Percentiles rank a stretch among this genome's conserved stretches.
Evolutionary conservation across 1,284 basidiomycete genomes (phyloP).

Genomic region (Leucoagaricus sp.): DNA sequence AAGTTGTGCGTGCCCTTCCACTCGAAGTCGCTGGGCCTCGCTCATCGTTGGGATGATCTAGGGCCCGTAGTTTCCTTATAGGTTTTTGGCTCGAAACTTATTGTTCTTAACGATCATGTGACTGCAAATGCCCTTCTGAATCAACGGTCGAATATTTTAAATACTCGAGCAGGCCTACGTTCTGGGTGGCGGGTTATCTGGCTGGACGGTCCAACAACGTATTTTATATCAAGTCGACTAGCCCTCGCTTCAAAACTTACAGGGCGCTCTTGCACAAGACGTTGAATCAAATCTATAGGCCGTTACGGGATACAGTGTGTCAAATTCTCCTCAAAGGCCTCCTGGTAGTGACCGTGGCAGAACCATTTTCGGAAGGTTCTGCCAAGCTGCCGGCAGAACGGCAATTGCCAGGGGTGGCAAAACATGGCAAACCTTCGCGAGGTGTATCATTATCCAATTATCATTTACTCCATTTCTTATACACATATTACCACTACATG

Average conservation of each 20-base stretch:
- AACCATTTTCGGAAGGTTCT: too few species aligned
- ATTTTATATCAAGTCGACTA: constrained; percentile 24
- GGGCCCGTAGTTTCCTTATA: constrained; percentile 28
- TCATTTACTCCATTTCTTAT: too few species aligned
- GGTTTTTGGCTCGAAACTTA: constrained; percentile 24
- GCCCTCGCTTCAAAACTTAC: constrained; percentile 35
- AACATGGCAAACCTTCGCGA: too few species aligned
- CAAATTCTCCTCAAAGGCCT: constrained; percentile 31
- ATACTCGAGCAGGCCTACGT: constrained; percentile 34
- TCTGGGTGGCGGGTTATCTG: constrained; percentile 25
- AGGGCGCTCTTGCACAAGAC: constrained; percentile 36
- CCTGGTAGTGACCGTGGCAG: too few species aligned
- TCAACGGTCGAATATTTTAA: constrained; percentile 28
- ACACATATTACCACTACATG: too few species aligned
- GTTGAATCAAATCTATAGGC: constrained; percentile 33
- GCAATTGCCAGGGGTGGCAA: too few species aligned
- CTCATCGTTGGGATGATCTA: too few species aligned
- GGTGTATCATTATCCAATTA: too few species aligned
- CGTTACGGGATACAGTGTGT: constrained; percentile 29
- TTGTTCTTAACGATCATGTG: constrained; percentile 34
- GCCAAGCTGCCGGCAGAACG: too few species aligned
- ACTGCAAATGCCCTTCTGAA: constrained; percentile 34
- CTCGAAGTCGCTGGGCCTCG: too few species aligned
- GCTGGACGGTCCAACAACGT: constrained; percentile 20
- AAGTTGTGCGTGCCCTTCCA: neutral